Evolutionary conservation across 1,284 basidiomycete genomes (phyloP), one percentile per base, ranked within the genome.

Genomic region (Leccinum pachyderme): DNA sequence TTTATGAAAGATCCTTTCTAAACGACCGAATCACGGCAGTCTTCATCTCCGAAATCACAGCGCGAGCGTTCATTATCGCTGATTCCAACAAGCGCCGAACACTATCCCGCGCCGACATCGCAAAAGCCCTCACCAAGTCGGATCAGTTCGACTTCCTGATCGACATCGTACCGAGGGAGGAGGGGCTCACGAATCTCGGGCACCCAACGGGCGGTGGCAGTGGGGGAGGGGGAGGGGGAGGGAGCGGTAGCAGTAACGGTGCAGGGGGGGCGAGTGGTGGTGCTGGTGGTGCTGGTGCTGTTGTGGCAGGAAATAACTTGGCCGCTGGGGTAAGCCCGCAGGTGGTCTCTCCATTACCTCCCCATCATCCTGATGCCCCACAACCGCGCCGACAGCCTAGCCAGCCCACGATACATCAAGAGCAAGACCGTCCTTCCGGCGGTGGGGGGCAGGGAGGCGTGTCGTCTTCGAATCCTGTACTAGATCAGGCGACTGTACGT

Each of bases 81-180:
- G 92, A 96, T 74, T 88, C 91, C 18, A 91, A 95, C 73, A 95
- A 95, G 72, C 87, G 94, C 18, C 86, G 94, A 18, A 97, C 94
- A 2, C 80, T 97, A 33, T 93, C 93, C 22, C 86, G 93, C 51
- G 84, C 89, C 9, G 95, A 97, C 73, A 94, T 97, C 51, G 89
- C 92, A 7, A 90, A 93, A 63, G 94, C 94, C 0, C 81, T 96
- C 53, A 84, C 83, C 64, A 93, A 93, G 72, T 91, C 88, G 6
- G 94, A 97, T 75, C 91, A 94, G 70, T 95, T 94, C 65, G 93
- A 95, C 76, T 95, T 95, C 70, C 75, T 95, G 54, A 94, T 95
- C 67, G 93, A 96, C 69, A 93, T 95, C 55, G 87, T 95, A 0
- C 93, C 93, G 0, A 78, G 93, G 41, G 92, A 93, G 56, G 91